These are phyloP conservation scores for Solanum sejunctum DNA, from an alignment of 257 asterid species.

Conservation along the genomic window DNA sequence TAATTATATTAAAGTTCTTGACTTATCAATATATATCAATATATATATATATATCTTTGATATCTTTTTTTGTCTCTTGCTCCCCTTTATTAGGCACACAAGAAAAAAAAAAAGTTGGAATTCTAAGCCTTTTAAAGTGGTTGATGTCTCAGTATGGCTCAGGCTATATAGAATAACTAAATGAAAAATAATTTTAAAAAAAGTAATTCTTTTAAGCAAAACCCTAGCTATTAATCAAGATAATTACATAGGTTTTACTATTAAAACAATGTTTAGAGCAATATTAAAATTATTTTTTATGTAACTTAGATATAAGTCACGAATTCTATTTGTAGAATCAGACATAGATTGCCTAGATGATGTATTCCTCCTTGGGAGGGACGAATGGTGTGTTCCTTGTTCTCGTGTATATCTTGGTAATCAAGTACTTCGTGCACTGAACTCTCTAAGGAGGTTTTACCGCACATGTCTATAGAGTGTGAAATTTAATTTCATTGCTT, in stretches of 20 bases:
- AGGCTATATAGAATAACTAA: not conserved
- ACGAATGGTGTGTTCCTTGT: too few species aligned
- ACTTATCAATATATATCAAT: conserved; percentile 13
- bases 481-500: not conserved
- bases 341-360: not conserved
- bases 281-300: rapidly evolving
- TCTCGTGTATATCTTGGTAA: too few species aligned
- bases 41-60: not conserved
- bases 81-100: not conserved
- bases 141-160: not conserved
- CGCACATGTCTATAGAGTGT: not conserved
- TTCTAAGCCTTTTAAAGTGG: not conserved
- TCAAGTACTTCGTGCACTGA: too few species aligned
- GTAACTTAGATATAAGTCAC: not conserved
- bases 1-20: conserved; percentile 10
- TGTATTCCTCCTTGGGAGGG: too few species aligned
- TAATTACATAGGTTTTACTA: not conserved
- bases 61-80: conserved; percentile 1
- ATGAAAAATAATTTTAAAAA: not conserved
- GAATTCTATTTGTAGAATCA: not conserved
- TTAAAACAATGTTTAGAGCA: not conserved
- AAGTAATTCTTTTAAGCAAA: not conserved
- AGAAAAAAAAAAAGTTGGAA: not conserved
- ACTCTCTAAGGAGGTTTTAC: not conserved
- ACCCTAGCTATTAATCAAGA: not conserved